Evolutionary conservation across 176 grass and related monocot species (phyloP).

Genomic region (Eleusine coracana): DNA sequence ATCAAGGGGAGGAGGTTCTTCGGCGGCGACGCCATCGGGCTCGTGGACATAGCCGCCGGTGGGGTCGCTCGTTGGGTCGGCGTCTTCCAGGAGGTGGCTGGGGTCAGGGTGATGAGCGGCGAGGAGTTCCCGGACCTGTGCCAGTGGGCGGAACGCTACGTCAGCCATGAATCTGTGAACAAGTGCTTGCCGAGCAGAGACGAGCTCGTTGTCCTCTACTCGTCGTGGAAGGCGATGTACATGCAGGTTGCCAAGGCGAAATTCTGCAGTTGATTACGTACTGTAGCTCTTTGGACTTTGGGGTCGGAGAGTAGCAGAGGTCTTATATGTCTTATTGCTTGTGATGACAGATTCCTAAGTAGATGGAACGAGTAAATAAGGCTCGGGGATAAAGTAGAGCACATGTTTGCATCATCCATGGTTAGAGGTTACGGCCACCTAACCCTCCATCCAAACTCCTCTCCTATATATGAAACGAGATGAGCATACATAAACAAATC

Average conservation of each 20-base stretch:
- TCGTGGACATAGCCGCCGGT: conserved; percentile 41
- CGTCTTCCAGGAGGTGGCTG: conserved; percentile 42
- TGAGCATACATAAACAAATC: neutral
- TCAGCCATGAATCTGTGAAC: conserved; percentile 20
- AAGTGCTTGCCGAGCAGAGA: conserved; percentile 34
- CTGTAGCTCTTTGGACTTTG: too few species aligned
- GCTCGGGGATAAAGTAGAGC: too few species aligned
- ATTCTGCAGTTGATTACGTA: neutral
- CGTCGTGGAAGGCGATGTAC: conserved; percentile 18
- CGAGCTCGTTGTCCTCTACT: conserved; percentile 23
- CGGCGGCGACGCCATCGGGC: conserved; percentile 44
- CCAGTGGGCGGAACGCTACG: conserved; percentile 43
- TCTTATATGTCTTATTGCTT: too few species aligned
- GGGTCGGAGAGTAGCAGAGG: too few species aligned
- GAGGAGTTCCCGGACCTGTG: conserved; percentile 36
- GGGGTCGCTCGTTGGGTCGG: conserved; percentile 45
- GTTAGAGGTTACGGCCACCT: neutral
- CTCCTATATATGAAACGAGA: neutral
- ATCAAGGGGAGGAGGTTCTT: conserved; percentile 60
- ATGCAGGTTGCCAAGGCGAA: neutral
- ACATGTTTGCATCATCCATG: neutral
- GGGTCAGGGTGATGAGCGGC: conserved; percentile 34
- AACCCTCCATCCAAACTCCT: neutral
- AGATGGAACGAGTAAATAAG: too few species aligned
- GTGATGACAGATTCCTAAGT: too few species aligned